Base-by-base conservation (phyloP, 2,329 filamentous ascomycete genomes). In the Ilyonectria sp. region DNA sequence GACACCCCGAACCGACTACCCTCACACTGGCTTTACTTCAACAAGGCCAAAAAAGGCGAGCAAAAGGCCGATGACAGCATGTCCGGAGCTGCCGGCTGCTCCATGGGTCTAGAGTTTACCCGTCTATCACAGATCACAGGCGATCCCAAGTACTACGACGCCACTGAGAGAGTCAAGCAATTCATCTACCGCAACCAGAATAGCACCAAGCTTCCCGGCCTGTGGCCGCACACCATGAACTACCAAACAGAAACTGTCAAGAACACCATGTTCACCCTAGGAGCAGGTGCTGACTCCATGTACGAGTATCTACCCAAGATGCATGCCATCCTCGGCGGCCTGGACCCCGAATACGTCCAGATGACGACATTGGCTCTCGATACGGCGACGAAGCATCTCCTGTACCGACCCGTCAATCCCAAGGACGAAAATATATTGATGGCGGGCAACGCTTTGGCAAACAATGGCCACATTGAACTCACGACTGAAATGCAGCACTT, bases 141-240 rank as follows among this genome's bases (percentile, higher is more conserved):
- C 57, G 85, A 94, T 67, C 81, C 87, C 61, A 94, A 92, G 77
- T 95, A 93, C 80, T 94, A 92, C 78, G 92, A 94, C 79, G 92
- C 91, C 6, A 87, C 93, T 60, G 91, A 92, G 69, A 87, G 91
- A n/a, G 87, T 95, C 67, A 94, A 92, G 70, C 85, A 90, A 73
- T 87, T 90, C 66, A 86, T 95, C 55, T 86, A 90, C 69, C 82
- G 85, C 44, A 87, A 87, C 70, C 93, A 95, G 80, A 87, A 90
- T 71, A 80, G 85, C 10, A 94, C 92, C 1, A 86, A 84, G 49
- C 81, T 94, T 9, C 92, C 92, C 2, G 93, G 93, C 2, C 83
- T 95, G 79, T 94, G 92, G 91, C 92, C 93, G 1, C 84, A 88
- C 63, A 83, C 82, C 62, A 80, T 94, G 59, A 90, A 94, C 79